phyloP scores from a whole-genome alignment of 805 yeast species.

The Candida taoyuanica region DNA sequence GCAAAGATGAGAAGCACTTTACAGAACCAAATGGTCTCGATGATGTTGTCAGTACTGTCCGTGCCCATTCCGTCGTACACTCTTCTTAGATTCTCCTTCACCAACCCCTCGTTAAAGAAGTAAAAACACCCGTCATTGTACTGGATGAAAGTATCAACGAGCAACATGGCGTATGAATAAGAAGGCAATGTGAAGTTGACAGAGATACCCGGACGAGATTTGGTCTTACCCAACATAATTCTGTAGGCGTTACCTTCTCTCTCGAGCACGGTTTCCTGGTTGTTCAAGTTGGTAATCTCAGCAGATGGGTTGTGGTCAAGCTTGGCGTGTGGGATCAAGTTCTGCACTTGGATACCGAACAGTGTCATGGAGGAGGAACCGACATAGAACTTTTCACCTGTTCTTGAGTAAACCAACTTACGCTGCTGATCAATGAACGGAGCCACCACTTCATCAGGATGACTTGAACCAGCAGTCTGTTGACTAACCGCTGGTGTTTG shows the following conservation, averaged over 20 bases:
- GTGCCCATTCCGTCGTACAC: slow-evolving; percentile 45
- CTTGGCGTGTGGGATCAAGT: slow-evolving; percentile 37
- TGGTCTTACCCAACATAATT: slow-evolving; percentile 62
- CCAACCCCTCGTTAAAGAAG: slow-evolving; percentile 78
- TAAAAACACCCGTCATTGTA: slow-evolving; percentile 84
- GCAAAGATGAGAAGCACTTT: slow-evolving; percentile 70
- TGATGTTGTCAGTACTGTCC: slow-evolving; percentile 44
- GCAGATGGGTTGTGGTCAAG: slow-evolving; percentile 22
- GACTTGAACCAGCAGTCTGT: neutral
- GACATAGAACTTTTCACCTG: slow-evolving; percentile 71
- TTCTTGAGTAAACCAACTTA: slow-evolving; percentile 63
- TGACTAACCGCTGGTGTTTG: slow-evolving; percentile 1
- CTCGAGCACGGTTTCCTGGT: slow-evolving; percentile 55
- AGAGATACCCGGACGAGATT: slow-evolving; percentile 61
- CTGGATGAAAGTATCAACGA: slow-evolving; percentile 71
- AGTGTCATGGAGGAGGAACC: slow-evolving; percentile 83
- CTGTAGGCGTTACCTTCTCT: slow-evolving; percentile 75
- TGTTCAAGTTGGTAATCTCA: slow-evolving; percentile 16
- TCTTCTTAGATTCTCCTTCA: slow-evolving; percentile 59
- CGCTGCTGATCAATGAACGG: slow-evolving; percentile 72
- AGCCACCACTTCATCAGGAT: slow-evolving; percentile 45
- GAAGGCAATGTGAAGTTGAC: slow-evolving; percentile 73
- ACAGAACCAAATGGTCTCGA: slow-evolving; percentile 79
- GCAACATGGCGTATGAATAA: slow-evolving; percentile 66
- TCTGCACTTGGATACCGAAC: slow-evolving; percentile 73